Percentiles rank a stretch among this genome's conserved stretches.
Evolutionary conservation across 192 early-diverging fungal genomes (phyloP).

Genomic region (Coemansia sp.): DNA sequence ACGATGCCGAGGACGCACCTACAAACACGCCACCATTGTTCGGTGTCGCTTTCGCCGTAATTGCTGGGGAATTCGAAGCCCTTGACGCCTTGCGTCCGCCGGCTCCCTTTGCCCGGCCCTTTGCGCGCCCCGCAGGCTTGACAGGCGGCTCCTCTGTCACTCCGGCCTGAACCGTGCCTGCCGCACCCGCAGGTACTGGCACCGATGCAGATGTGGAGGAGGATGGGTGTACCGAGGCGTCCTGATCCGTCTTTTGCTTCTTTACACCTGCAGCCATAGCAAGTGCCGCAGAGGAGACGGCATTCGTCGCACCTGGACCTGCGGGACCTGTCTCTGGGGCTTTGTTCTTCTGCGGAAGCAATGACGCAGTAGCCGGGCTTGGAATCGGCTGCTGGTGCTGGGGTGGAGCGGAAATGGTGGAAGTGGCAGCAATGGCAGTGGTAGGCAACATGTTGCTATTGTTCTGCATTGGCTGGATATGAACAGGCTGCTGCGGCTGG

Average conservation of each 20-base stretch:
- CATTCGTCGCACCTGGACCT: too few species aligned
- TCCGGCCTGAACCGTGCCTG: conserved; percentile 5
- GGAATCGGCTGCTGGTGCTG: not conserved
- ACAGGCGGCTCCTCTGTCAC: conserved; percentile 11
- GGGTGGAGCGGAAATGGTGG: not conserved
- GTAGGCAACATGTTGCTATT: not conserved
- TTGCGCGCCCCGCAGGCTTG: conserved; percentile 26
- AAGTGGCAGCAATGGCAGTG: not conserved
- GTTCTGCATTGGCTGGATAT: conserved; percentile 36
- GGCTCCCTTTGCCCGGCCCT: conserved; percentile 24
- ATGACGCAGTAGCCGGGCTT: conserved; percentile 5
- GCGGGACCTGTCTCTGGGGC: not conserved
- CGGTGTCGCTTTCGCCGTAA: conserved; percentile 19
- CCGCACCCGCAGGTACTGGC: not conserved
- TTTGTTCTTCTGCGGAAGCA: conserved; percentile 44
- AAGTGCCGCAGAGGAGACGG: not conserved
- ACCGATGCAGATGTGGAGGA: too few species aligned
- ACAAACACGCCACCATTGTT: not conserved
- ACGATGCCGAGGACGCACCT: too few species aligned
- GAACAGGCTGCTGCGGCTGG: conserved; percentile 12
- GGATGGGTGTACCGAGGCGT: not conserved
- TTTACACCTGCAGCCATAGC: conserved; percentile 8
- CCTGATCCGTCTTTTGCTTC: conserved; percentile 24
- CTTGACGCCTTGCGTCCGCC: conserved; percentile 22
- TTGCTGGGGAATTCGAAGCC: conserved; percentile 43